phyloP scores from a whole-genome alignment of 139 green algal genomes.

The Micractinium sp. region DNA sequence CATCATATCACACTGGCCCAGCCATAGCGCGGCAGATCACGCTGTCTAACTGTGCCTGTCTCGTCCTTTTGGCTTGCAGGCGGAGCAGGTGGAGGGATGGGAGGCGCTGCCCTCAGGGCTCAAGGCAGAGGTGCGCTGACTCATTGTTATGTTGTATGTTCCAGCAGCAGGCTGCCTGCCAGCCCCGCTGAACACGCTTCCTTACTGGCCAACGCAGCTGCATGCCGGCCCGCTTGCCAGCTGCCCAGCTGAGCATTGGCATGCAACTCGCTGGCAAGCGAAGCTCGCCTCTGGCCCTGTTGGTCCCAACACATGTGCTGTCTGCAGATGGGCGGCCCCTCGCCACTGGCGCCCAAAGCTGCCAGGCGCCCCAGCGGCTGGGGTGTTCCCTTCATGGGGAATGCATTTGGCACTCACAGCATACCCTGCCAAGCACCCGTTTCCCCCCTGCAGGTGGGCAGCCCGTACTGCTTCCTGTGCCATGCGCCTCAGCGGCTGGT shows the following conservation, averaged over 20 bases:
- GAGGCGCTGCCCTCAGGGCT: conserved; percentile 39
- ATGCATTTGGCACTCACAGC: background rate
- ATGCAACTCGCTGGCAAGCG: no score
- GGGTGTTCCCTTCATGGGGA: no score
- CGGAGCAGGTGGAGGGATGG: conserved; percentile 48
- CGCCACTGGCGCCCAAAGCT: no score
- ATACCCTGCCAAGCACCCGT: background rate
- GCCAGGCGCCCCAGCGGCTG: no score
- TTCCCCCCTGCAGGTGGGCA: conserved; percentile 43
- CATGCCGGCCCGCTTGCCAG: background rate
- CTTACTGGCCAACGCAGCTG: background rate
- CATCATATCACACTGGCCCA: background rate
- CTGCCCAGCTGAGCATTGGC: no score
- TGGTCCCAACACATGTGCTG: no score
- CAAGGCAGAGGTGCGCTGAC: conserved; percentile 8
- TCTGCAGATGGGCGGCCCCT: no score
- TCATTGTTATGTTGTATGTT: no score
- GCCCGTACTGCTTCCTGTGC: conserved; percentile 61
- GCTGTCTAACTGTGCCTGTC: background rate
- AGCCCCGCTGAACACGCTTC: background rate
- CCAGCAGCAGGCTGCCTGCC: no score
- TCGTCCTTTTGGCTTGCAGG: conserved; percentile 8
- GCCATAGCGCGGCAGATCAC: no score
- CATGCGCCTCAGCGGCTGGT: conserved; percentile 46
- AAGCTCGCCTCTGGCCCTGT: no score